Conservation (phyloP, 768 basidiomycete species). For the Phlegmacium glaucopus region DNA sequence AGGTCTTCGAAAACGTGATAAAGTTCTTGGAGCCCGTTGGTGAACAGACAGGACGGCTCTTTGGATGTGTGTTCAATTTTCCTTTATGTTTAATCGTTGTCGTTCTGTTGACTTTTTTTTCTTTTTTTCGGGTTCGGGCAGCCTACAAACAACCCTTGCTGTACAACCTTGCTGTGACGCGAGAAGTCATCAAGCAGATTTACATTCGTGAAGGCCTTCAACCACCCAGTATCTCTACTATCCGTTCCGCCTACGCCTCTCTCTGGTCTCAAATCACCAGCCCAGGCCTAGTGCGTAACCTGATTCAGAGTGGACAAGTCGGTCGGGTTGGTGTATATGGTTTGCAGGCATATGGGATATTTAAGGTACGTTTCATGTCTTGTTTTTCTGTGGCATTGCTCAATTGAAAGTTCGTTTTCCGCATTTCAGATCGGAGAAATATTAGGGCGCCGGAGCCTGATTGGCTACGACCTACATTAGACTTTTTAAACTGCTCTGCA, state of each 20-base stretch:
- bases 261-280: slow-evolving; percentile 62
- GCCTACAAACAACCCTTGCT: slow-evolving; percentile 75
- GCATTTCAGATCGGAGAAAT: slow-evolving; percentile 88
- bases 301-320: slow-evolving; percentile 62
- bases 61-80: slow-evolving; percentile 36
- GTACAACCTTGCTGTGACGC: slow-evolving; percentile 76
- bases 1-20: slow-evolving; percentile 49
- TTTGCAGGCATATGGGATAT: slow-evolving; percentile 86
- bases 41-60: slow-evolving; percentile 52
- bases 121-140: slow-evolving; percentile 8
- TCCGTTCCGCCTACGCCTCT: slow-evolving; percentile 58
- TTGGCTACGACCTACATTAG: slow-evolving; percentile 69
- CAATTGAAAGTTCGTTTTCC: not conserved
- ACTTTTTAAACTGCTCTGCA: slow-evolving; percentile 1
- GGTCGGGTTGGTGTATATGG: slow-evolving; percentile 69
- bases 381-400: not conserved
- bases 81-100: slow-evolving; percentile 1
- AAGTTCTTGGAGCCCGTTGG: slow-evolving; percentile 42
- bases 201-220: slow-evolving; percentile 69
- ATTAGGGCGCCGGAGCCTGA: slow-evolving; percentile 70
- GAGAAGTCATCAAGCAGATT: slow-evolving; percentile 73
- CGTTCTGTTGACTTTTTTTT: not conserved
- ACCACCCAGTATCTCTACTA: slow-evolving; percentile 58
- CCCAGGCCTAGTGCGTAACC: slow-evolving; percentile 57
- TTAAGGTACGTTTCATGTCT: slow-evolving; percentile 52